A percentile compares a stretch with the other conserved stretches of the same genome.
phyloP scores from a whole-genome alignment of 2,329 filamentous ascomycete species.

The Trichophyton rubrum region DNA sequence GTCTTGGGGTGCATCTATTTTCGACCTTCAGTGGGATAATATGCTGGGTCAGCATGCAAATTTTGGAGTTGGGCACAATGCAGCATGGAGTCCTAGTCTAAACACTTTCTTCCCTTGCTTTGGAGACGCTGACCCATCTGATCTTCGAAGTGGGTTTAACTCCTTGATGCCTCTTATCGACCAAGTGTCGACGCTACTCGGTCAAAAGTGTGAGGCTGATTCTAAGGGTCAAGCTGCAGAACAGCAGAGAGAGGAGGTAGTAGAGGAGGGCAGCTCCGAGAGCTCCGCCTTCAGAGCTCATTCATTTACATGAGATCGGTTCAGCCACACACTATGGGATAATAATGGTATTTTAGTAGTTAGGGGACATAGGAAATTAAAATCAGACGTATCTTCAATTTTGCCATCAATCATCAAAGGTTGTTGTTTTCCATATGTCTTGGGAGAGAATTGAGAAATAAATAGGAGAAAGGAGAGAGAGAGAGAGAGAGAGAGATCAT shows the following conservation, averaged over 20 bases:
- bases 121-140: slow-evolving; percentile 9
- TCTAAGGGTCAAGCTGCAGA: background rate
- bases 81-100: slow-evolving; percentile 22
- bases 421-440: background rate
- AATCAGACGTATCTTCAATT: too few species aligned
- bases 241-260: background rate
- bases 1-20: slow-evolving; percentile 29
- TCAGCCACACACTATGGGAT: background rate
- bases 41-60: slow-evolving; percentile 27
- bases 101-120: slow-evolving; percentile 26
- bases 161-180: slow-evolving; percentile 26
- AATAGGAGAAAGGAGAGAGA: background rate
- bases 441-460: background rate
- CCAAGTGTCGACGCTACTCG: slow-evolving; percentile 23
- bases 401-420: too few species aligned
- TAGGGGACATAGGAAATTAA: too few species aligned
- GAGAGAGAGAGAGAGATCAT: background rate
- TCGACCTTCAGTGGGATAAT: slow-evolving; percentile 31
- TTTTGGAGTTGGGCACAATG: slow-evolving; percentile 23
- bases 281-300: background rate
- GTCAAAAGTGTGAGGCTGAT: slow-evolving; percentile 12
- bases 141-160: slow-evolving; percentile 22
- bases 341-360: too few species aligned
- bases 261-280: background rate
- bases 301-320: background rate